A percentile compares a stretch with the other conserved stretches of the same genome.
Conservation (phyloP, 192 early-diverging fungal genomes). For the Backusella liffmaniae region DNA sequence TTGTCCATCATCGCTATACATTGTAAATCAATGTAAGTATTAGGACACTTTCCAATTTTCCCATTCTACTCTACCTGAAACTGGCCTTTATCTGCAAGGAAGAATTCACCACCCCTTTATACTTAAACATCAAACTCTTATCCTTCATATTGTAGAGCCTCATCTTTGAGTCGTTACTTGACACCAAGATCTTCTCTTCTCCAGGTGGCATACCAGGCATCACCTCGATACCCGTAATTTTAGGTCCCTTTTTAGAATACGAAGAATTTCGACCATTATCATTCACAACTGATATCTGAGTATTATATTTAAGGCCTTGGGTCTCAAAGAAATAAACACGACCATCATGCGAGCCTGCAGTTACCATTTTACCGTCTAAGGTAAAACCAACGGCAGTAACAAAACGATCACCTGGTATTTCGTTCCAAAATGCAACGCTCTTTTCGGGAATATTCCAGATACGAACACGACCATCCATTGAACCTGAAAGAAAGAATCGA, state of each 20-base stretch:
- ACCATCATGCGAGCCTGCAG: slow-evolving; percentile 73
- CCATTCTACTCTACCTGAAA: slow-evolving; percentile 41
- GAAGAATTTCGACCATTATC: slow-evolving; percentile 29
- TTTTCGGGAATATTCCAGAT: slow-evolving; percentile 80
- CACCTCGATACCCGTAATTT: slow-evolving; percentile 78
- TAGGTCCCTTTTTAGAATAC: slow-evolving; percentile 56
- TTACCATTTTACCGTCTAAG: slow-evolving; percentile 58
- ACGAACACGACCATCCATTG: slow-evolving; percentile 71
- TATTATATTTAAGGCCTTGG: slow-evolving; percentile 70
- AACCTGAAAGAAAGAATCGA: slow-evolving; percentile 56
- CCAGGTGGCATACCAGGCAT: slow-evolving; percentile 49
- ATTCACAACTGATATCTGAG: slow-evolving; percentile 67
- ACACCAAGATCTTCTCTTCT: slow-evolving; percentile 63
- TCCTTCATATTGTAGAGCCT: slow-evolving; percentile 73
- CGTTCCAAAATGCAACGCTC: slow-evolving; percentile 69
- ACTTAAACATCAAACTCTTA: slow-evolving; percentile 70
- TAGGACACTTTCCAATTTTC: neutral
- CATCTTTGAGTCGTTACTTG: slow-evolving; percentile 76
- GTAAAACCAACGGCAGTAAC: slow-evolving; percentile 79
- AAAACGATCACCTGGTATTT: slow-evolving; percentile 61
- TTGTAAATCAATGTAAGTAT: neutral
- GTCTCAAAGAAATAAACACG: slow-evolving; percentile 79
- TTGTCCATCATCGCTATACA: slow-evolving; percentile 59
- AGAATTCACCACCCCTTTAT: slow-evolving; percentile 70
- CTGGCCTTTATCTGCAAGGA: slow-evolving; percentile 67